Evolutionary conservation across 2,329 filamentous ascomycete genomes (phyloP).

Genomic region (Chaetothyriales sp.): DNA sequence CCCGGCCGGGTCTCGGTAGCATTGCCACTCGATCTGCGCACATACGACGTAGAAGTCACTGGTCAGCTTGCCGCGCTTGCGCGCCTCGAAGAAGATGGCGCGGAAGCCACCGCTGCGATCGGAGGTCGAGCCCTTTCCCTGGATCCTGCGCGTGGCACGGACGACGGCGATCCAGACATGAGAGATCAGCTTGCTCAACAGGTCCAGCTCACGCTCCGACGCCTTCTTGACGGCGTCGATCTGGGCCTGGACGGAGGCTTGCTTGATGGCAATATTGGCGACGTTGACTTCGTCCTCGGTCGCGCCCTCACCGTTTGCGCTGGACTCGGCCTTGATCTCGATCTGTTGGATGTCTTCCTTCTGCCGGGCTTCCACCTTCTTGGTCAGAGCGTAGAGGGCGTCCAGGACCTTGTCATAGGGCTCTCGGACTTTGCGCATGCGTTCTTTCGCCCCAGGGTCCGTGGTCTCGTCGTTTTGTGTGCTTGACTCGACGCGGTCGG

Average conservation of each 20-base stretch:
- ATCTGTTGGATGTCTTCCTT: constrained; percentile 45
- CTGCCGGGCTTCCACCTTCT: constrained; percentile 54
- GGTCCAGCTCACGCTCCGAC: constrained; percentile 57
- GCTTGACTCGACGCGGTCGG: constrained; percentile 71
- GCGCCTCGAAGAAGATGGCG: constrained; percentile 77
- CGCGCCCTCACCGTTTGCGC: constrained; percentile 20
- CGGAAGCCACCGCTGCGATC: constrained; percentile 54
- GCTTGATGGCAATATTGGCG: constrained; percentile 35
- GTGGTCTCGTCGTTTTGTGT: constrained; percentile 66
- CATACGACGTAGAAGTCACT: constrained; percentile 92
- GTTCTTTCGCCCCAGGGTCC: constrained; percentile 45
- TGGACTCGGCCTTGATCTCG: constrained; percentile 36
- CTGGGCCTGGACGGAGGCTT: constrained; percentile 40
- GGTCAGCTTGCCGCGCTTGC: constrained; percentile 72
- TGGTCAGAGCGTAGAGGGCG: constrained; percentile 74
- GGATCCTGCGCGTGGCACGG: constrained; percentile 82
- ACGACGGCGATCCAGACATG: constrained; percentile 92
- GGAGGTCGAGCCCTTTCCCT: constrained; percentile 67
- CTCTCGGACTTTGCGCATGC: constrained; percentile 61
- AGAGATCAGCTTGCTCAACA: constrained; percentile 73
- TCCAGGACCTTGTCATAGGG: constrained; percentile 74
- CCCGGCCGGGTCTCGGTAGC: constrained; percentile 85
- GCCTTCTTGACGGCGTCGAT: constrained; percentile 49
- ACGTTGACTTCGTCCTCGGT: constrained; percentile 42
- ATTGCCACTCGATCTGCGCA: constrained; percentile 84